Conservation (phyloP, 1,284 basidiomycete genomes). For the Ganoderma lingzhi region DNA sequence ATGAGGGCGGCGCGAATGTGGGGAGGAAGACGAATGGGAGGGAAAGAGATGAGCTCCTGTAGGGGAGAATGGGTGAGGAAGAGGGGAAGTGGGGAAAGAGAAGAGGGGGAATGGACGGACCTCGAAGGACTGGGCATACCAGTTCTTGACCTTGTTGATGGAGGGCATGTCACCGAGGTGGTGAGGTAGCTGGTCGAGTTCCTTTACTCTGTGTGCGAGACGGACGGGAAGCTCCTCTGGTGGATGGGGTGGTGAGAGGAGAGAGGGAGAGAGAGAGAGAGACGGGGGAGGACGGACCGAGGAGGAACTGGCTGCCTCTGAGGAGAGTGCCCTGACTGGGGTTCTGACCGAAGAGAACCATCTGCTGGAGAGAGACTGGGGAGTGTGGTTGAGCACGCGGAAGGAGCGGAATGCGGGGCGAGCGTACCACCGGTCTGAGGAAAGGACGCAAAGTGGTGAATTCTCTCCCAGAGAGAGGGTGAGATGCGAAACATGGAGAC, state of each 20-base stretch:
- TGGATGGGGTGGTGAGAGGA: not conserved
- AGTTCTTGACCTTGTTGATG: conserved; percentile 96
- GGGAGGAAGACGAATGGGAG: conserved; percentile 73
- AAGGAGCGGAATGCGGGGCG: conserved; percentile 2
- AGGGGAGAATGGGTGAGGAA: not conserved
- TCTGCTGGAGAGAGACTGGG: conserved; percentile 91
- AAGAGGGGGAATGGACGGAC: conserved; percentile 53
- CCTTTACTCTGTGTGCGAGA: conserved; percentile 95
- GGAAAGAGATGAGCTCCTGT: conserved; percentile 90
- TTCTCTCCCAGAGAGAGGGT: conserved; percentile 88
- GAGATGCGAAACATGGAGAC: conserved; percentile 69
- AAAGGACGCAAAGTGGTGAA: conserved; percentile 94
- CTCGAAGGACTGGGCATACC: conserved; percentile 99
- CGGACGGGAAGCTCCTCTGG: conserved; percentile 93
- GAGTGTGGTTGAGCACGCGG: conserved; percentile 6
- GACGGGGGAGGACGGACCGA: conserved; percentile 53
- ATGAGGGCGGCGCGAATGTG: conserved; percentile 76
- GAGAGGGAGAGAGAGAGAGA: not conserved
- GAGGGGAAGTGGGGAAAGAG: not conserved
- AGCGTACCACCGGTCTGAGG: conserved; percentile 88
- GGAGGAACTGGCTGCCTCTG: conserved; percentile 85
- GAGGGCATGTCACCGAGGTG: conserved; percentile 92
- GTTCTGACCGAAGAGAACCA: conserved; percentile 90
- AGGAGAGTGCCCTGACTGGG: conserved; percentile 89
- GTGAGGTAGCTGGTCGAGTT: conserved; percentile 95